Evolutionary conservation across 2,329 filamentous ascomycete species (phyloP), one percentile per base, ranked within the genome.

Genomic region (Botrytis tulipae): DNA sequence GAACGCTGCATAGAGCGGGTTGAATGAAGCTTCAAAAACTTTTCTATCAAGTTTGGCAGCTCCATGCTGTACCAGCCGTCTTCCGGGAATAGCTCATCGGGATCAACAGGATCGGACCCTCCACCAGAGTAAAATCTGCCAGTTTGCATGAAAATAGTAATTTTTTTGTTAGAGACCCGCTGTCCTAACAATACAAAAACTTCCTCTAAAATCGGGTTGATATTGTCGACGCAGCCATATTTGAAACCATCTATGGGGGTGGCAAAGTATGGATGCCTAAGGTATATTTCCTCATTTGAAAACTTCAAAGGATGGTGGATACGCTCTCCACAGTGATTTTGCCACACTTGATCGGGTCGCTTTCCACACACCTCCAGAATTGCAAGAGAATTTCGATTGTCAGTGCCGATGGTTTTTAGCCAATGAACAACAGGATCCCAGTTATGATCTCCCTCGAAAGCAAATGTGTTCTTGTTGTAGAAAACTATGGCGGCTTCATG

Each of bases 291-390:
- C 14, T 54, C 48, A 14, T 7, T 16, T 7, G 1, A 16, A 54
- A 16, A 7, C 5, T 2, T 4, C 25, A 25, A 12, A 6, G 10
- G 48, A n/a, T n/a, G 0, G 10, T 7, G 12, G 5, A 54, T 2
- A 16, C 48, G 48, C 48, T 54, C 48, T 16, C 48, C 48, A 16
- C 10, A n/a, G 48, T 1, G 12, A n/a, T 54, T 54, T n/a, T 54
- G 48, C 48, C 48, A n/a, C 22, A 51, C 25, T 51, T 51, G 48
- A 51, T 25, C 48, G 48, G 48, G 22, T 51, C 48, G 10, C 25
- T 12, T n/a, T 25, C 22, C 48, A n/a, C 48, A n/a, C 6, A 54
- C 12, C 4, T 54, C 25, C 48, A 54, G 12, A 16, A 54, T 16
- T 54, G 48, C 48, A 16, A 54, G 48, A 16, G 25, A 54, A 16